Evolutionary conservation across 2,329 filamentous ascomycete species (phyloP).

Genomic region (Nemania sp.): DNA sequence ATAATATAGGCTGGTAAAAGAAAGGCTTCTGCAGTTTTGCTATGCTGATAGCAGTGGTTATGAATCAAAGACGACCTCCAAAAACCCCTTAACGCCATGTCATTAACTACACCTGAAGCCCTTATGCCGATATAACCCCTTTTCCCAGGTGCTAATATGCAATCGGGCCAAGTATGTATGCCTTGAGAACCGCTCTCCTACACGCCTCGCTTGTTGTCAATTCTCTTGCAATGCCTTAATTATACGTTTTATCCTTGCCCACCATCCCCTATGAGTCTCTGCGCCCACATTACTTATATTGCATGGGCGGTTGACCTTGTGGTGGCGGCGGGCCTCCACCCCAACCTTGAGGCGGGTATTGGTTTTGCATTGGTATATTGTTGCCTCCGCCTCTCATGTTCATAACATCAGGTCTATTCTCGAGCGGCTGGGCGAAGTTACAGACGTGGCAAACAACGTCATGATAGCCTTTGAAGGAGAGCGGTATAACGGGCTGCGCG

Average conservation of each 20-base stretch:
- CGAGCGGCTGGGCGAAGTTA: conserved; percentile 77
- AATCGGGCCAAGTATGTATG: conserved; percentile 7
- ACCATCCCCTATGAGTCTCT: neutral
- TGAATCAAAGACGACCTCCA: conserved; percentile 13
- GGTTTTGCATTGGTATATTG: conserved; percentile 54
- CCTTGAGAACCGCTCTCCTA: neutral
- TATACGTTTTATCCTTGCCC: neutral
- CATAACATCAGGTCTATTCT: conserved; percentile 67
- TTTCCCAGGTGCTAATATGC: neutral
- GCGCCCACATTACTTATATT: conserved; percentile 40
- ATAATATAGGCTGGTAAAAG: neutral
- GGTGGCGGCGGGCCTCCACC: conserved; percentile 36
- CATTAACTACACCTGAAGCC: conserved; percentile 18
- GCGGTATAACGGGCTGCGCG: conserved; percentile 74
- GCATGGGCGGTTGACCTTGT: conserved; percentile 46
- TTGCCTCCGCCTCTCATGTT: conserved; percentile 60
- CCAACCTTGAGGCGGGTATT: conserved; percentile 42
- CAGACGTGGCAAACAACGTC: conserved; percentile 81
- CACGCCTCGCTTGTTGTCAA: neutral
- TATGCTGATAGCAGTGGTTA: conserved; percentile 6
- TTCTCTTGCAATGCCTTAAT: neutral
- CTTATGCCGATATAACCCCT: conserved; percentile 3
- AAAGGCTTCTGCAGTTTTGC: conserved; percentile 5
- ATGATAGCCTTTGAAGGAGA: conserved; percentile 74
- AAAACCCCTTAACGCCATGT: conserved; percentile 33